Evolutionary conservation across 306 rosid species (phyloP), one percentile per base, ranked within the genome.

Genomic region (Trifolium repens): DNA sequence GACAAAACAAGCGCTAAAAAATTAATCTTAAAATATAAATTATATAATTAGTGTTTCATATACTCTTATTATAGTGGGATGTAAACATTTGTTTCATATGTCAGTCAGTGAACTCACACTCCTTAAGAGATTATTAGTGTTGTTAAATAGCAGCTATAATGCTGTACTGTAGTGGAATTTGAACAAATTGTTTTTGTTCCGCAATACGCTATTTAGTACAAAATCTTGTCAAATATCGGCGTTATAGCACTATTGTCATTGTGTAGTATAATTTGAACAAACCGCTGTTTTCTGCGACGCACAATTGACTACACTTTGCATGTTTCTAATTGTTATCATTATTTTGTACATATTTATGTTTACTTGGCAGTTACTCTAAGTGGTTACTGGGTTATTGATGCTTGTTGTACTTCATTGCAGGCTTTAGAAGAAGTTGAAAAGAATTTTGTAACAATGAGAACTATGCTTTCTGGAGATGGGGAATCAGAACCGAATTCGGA

Each of bases 351-450:
- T 37, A 44, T 44, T 40, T 55, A 46, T 55, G 49, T n/a, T 37
- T 53, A 53, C 2, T 22, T 22, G 24, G 24, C 24, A 22, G 24
- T 22, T 69, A 34, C 35, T 7, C 65, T 19, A 13, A 67, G 67
- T 74, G 76, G 37, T 73, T 66, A 73, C 40, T 81, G 65, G 65
- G 17, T 26, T 60, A 77, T 64, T 77, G 58, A 85, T 71, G 47
- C 53, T 57, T 57, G 50, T 58, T 47, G 22, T 80, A 32, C 63
- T 75, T 79, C 26, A 50, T 80, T 27, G 50, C 76, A 94, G 99
- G 97, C 96, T 68, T 67, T 90, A 77, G 99, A 94, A 78, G 99
- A 94, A 68, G 97, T 94, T 65, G 99, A 92, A 74, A 94, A 92
- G 89, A 90, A 92, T 85, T 90, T 94, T 61, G 85, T 67, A 14